Conservation (phyloP, 176 grass and related monocot genomes). For the Aegilops tauschii region DNA sequence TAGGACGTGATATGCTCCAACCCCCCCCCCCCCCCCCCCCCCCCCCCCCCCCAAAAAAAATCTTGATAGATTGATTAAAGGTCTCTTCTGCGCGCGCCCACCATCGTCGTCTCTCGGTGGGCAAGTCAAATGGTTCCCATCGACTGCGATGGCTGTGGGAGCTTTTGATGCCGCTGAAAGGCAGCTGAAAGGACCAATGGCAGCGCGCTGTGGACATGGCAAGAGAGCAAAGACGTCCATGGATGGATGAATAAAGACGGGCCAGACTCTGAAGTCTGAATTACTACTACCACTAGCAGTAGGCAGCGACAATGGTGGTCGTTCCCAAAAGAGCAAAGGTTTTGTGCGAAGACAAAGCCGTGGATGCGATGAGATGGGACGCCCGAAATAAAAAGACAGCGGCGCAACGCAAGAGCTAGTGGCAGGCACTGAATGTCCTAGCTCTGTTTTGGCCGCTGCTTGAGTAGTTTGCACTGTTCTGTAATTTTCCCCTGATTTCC, state of each 20-base stretch:
- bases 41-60: no score
- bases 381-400: neutral
- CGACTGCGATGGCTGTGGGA: constrained; percentile 26
- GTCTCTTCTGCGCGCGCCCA: neutral
- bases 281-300: neutral
- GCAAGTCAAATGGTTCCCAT: constrained; percentile 21
- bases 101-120: neutral
- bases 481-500: constrained; percentile 32
- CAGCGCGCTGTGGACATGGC: constrained; percentile 4
- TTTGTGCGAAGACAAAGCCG: constrained; percentile 36
- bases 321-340: constrained; percentile 20
- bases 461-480: constrained; percentile 39
- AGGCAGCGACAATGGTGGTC: constrained; percentile 9
- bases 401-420: constrained; percentile 24
- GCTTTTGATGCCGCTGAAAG: constrained; percentile 24
- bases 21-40: no score
- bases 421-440: constrained; percentile 7
- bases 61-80: neutral
- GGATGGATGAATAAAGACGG: constrained; percentile 40
- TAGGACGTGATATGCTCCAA: neutral
- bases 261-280: neutral
- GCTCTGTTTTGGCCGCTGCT: constrained; percentile 3
- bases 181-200: constrained; percentile 34
- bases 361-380: constrained; percentile 7
- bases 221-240: neutral